A percentile compares a stretch with the other conserved stretches of the same genome.
phyloP scores from a whole-genome alignment of 73 alveolate genomes.

The Blepharisma stoltei region DNA sequence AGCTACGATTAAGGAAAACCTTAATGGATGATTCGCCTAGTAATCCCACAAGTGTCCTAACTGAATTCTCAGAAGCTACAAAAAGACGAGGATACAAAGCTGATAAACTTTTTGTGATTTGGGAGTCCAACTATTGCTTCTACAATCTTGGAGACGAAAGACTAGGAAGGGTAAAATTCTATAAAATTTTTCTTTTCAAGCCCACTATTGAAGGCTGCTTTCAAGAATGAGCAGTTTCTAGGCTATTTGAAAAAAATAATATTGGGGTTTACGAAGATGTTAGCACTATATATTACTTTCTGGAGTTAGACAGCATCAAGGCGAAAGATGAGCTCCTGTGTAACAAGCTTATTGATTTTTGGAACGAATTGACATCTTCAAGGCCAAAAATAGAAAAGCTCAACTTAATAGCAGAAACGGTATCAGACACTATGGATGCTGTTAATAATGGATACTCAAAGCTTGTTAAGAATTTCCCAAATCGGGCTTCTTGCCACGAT shows the following conservation, averaged over 20 bases:
- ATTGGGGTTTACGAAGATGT: background rate
- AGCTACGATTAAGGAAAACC: no score
- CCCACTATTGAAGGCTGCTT: background rate
- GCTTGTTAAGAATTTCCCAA: background rate
- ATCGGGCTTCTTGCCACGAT: background rate
- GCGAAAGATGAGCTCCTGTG: constrained; percentile 9
- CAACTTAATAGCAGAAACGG: background rate
- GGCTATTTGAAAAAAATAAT: background rate
- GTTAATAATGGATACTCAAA: background rate
- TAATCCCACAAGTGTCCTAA: no score
- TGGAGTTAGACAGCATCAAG: background rate
- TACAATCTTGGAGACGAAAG: background rate
- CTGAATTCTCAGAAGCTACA: no score
- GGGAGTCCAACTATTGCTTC: background rate
- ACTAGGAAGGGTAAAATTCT: background rate
- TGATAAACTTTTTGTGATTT: background rate
- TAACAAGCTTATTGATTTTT: background rate
- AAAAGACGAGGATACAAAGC: no score
- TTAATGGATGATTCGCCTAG: no score
- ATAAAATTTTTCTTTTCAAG: background rate
- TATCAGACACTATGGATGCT: background rate
- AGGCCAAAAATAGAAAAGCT: background rate
- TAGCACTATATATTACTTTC: background rate
- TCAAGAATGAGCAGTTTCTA: background rate
- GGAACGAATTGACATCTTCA: background rate